Conservation (phyloP, 495 filamentous ascomycete genomes). For the Tuber magnatum region DNA sequence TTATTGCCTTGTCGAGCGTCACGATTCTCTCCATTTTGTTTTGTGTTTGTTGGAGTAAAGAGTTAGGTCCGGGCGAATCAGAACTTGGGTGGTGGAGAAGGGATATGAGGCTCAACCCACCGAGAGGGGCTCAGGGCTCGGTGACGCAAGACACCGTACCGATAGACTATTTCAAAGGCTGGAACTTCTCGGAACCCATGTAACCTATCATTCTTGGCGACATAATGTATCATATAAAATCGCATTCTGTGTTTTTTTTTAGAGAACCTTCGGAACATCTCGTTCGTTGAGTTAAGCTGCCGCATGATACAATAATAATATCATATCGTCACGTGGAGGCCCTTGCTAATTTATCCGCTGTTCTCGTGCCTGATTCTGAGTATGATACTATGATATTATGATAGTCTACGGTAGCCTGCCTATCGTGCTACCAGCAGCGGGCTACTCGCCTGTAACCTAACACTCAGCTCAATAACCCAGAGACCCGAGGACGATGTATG, state of each 20-base stretch:
- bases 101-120: conserved; percentile 29
- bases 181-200: background rate
- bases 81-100: conserved; percentile 6
- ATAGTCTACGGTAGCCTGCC: too few species aligned
- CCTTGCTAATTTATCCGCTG: background rate
- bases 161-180: background rate
- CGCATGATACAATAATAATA: background rate
- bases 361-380: background rate
- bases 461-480: too few species aligned
- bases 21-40: conserved; percentile 31
- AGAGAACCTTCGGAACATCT: background rate
- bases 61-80: conserved; percentile 9
- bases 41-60: background rate
- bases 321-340: background rate
- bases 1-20: conserved; percentile 40
- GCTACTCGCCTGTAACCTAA: too few species aligned
- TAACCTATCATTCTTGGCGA: background rate
- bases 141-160: background rate
- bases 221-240: background rate
- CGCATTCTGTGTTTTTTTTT: background rate
- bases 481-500: too few species aligned
- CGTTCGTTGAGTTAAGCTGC: background rate
- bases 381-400: background rate
- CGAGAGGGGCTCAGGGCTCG: conserved; percentile 21
- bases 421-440: too few species aligned